Conservation (phyloP, 768 basidiomycete genomes). For the Roridomyces roridus region DNA sequence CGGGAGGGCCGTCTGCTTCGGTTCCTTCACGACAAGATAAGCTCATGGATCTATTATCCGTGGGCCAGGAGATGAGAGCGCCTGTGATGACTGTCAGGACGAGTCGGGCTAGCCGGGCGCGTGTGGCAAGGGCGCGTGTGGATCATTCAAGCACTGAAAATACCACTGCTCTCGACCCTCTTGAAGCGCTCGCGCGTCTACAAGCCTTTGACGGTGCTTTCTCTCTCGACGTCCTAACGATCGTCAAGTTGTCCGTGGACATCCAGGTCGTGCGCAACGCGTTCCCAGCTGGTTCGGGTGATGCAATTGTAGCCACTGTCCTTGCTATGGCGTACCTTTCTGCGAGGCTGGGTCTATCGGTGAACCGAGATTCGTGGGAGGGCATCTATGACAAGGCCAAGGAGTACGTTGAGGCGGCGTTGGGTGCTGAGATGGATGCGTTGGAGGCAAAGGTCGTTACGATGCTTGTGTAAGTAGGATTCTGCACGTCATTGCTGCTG, state of each 20-base stretch:
- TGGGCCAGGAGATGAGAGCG: too few relatives aligned
- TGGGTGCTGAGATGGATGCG: too few relatives aligned
- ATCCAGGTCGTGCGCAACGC: neutral
- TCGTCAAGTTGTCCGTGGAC: slow-evolving; percentile 8
- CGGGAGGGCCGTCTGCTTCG: too few relatives aligned
- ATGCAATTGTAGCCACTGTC: slow-evolving; percentile 10
- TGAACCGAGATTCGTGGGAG: slow-evolving; percentile 15
- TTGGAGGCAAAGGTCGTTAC: too few relatives aligned
- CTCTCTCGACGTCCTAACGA: slow-evolving; percentile 4
- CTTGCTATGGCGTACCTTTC: slow-evolving; percentile 19
- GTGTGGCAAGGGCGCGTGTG: too few relatives aligned
- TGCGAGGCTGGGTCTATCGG: neutral
- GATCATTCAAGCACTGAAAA: too few relatives aligned
- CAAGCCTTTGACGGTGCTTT: slow-evolving; percentile 24
- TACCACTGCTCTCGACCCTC: neutral
- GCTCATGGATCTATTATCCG: too few relatives aligned
- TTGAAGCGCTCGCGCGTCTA: slow-evolving; percentile 22
- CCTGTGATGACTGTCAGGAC: too few relatives aligned
- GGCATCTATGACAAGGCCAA: slow-evolving; percentile 5
- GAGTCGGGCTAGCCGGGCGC: too few relatives aligned
- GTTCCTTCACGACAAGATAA: too few relatives aligned
- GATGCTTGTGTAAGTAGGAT: too few relatives aligned
- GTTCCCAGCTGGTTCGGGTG: slow-evolving; percentile 2
- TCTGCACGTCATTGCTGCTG: too few relatives aligned
- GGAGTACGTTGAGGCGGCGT: neutral